A percentile compares a stretch with the other conserved stretches of the same genome.
Conservation (phyloP, 1,284 basidiomycete genomes). For the Bondarzewia mesenterica region DNA sequence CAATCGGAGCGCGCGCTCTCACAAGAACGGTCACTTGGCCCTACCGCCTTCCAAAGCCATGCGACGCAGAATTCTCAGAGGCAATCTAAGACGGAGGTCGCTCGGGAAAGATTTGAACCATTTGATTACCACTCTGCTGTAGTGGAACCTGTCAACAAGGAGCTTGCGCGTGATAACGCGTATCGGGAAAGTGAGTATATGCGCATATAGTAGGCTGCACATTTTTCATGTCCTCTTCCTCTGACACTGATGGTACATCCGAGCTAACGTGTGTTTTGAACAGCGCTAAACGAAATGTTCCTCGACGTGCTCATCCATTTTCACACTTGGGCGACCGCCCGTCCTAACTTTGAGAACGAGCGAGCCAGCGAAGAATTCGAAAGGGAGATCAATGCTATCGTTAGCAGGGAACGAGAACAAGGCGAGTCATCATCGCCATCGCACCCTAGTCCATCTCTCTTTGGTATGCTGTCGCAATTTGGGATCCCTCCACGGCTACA, state of each 20-base stretch:
- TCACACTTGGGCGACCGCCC: conserved; percentile 12
- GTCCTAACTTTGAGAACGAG: conserved; percentile 10
- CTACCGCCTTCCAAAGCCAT: not conserved
- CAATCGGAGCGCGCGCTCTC: not conserved
- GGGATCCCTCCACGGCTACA: too few species aligned
- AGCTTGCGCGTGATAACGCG: not conserved
- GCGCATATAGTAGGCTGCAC: not conserved
- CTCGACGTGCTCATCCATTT: not conserved
- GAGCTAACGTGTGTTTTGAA: not conserved
- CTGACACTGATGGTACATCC: not conserved
- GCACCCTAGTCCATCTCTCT: conserved; percentile 1
- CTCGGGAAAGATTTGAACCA: not conserved
- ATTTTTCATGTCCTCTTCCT: not conserved
- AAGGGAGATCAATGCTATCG: conserved; percentile 17
- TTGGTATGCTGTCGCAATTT: conserved; percentile 10
- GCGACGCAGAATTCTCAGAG: not conserved
- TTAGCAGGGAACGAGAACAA: conserved; percentile 26
- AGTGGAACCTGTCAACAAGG: not conserved
- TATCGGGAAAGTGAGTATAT: not conserved
- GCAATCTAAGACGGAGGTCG: not conserved
- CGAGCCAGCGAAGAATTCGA: conserved; percentile 13
- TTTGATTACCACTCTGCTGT: not conserved
- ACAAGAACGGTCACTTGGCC: not conserved
- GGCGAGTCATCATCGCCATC: conserved; percentile 26
- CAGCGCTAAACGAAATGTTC: not conserved